These are phyloP conservation scores for Athelia sp. DNA, from an alignment of 1,284 basidiomycete species.

Conservation along the genomic window DNA sequence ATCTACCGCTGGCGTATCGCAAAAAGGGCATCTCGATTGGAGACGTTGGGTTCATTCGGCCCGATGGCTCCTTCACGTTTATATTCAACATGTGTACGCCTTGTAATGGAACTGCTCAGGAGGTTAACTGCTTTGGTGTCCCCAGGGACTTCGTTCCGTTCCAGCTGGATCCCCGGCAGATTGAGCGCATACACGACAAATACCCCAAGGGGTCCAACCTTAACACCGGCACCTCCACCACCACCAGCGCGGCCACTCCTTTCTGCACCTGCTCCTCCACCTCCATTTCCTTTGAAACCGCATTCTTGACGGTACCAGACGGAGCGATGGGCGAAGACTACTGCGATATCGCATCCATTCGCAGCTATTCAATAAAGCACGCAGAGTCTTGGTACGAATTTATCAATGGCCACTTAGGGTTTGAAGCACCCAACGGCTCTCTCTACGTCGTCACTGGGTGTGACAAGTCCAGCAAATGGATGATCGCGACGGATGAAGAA, in stretches of 20 bases:
- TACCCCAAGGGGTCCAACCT: too few species aligned
- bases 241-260: too few species aligned
- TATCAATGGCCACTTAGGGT: not conserved
- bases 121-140: conserved; percentile 13
- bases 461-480: not conserved
- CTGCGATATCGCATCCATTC: not conserved
- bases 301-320: not conserved
- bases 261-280: too few species aligned
- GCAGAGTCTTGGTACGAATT: not conserved
- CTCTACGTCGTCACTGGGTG: conserved; percentile 1
- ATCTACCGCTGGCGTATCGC: too few species aligned
- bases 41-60: too few species aligned
- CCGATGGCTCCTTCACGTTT: too few species aligned
- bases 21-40: too few species aligned
- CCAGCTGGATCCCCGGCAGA: conserved; percentile 5
- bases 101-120: too few species aligned
- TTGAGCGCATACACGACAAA: too few species aligned
- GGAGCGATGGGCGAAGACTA: not conserved
- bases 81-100: too few species aligned
- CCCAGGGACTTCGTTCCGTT: conserved; percentile 14
- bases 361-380: not conserved
- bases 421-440: not conserved
- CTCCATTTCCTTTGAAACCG: not conserved
- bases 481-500: not conserved
- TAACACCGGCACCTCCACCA: conserved; percentile 1